Evolutionary conservation across 2,329 filamentous ascomycete species (phyloP).

Genomic region (Penicillium brasilianum): DNA sequence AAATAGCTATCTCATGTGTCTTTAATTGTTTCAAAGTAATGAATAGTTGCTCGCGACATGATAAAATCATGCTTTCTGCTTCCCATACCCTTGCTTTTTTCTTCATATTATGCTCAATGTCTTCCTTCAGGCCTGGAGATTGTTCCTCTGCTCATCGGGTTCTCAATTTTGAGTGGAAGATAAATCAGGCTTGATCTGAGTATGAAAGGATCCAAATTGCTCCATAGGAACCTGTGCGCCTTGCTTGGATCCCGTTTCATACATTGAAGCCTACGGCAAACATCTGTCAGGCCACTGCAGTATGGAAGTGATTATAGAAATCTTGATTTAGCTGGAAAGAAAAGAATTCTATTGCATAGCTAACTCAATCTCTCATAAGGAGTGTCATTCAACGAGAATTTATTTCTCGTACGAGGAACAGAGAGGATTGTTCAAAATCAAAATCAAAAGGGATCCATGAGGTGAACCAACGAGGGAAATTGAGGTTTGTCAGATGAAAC

Average conservation of each 20-base stretch:
- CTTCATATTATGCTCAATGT: neutral
- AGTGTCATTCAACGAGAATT: neutral
- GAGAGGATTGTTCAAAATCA: neutral
- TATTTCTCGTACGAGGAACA: neutral
- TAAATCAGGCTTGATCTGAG: neutral
- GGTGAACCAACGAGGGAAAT: neutral
- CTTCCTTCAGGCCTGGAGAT: neutral
- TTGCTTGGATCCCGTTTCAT: too few relatives aligned
- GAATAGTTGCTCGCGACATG: too few relatives aligned
- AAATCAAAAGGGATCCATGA: neutral
- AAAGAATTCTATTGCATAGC: neutral
- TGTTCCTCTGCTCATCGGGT: neutral
- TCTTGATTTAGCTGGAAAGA: too few relatives aligned
- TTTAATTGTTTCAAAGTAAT: too few relatives aligned
- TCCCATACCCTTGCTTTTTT: neutral
- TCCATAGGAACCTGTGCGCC: too few relatives aligned
- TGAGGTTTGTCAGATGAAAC: neutral
- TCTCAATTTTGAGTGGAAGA: neutral
- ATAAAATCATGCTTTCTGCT: too few relatives aligned
- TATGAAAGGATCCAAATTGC: neutral
- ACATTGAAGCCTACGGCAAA: too few relatives aligned
- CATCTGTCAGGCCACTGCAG: too few relatives aligned
- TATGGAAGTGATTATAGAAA: too few relatives aligned
- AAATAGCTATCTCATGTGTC: too few relatives aligned
- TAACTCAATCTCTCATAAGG: neutral